Conservation (phyloP, 495 filamentous ascomycete genomes). For the Terfezia boudieri region DNA sequence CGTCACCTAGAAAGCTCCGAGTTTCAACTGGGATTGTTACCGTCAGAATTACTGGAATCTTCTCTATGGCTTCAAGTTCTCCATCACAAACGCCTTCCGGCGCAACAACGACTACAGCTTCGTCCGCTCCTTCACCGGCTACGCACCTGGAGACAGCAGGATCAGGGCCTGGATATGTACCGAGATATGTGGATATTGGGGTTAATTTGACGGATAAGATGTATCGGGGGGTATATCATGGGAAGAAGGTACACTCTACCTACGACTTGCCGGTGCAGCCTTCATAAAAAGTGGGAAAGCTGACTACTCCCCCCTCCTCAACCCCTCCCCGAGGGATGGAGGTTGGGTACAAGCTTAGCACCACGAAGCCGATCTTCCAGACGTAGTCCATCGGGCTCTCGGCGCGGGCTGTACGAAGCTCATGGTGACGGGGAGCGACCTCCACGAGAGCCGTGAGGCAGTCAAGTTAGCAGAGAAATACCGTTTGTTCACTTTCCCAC, state of each 20-base stretch:
- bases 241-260: slow-evolving; percentile 29
- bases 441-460: slow-evolving; percentile 53
- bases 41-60: too few species aligned
- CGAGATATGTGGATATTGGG: slow-evolving; percentile 31
- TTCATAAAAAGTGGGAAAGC: too few species aligned
- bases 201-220: slow-evolving; percentile 87
- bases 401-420: slow-evolving; percentile 65
- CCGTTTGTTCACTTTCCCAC: slow-evolving; percentile 28
- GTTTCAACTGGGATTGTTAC: too few species aligned
- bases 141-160: slow-evolving; percentile 19
- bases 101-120: neutral
- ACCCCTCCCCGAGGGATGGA: too few species aligned
- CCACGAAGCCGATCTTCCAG: slow-evolving; percentile 57
- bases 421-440: slow-evolving; percentile 81
- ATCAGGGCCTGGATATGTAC: slow-evolving; percentile 1
- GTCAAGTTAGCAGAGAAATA: slow-evolving; percentile 49
- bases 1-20: too few species aligned
- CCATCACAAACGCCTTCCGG: neutral
- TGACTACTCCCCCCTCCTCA: too few species aligned
- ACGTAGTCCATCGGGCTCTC: slow-evolving; percentile 51
- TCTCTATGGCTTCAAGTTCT: neutral
- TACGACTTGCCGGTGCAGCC: too few species aligned
- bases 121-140: neutral
- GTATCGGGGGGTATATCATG: slow-evolving; percentile 65
- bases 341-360: slow-evolving; percentile 12